Conservation (phyloP, 2,329 filamentous ascomycete species). For the Colletotrichum sp. region DNA sequence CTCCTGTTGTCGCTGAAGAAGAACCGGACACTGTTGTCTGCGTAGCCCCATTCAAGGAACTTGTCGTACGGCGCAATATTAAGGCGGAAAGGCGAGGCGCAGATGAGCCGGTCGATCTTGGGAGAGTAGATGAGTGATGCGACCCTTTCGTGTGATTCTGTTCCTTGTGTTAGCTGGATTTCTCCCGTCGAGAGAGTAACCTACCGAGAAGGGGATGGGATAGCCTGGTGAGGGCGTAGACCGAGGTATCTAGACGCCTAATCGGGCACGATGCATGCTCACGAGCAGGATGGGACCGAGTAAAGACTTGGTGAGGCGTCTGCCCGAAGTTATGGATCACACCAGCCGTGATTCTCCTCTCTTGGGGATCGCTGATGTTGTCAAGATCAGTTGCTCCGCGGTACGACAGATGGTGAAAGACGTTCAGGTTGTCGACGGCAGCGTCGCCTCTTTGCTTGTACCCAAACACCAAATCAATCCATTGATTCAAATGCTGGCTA, state of each 20-base stretch:
- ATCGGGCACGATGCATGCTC: conserved; percentile 70
- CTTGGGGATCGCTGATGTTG: conserved; percentile 84
- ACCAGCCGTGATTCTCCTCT: conserved; percentile 86
- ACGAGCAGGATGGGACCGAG: conserved; percentile 76
- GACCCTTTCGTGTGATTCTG: conserved; percentile 77
- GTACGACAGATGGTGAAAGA: conserved; percentile 96
- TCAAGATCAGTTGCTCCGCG: conserved; percentile 93
- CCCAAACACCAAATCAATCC: conserved; percentile 96
- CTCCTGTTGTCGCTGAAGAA: conserved; percentile 84
- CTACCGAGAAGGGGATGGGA: conserved; percentile 77
- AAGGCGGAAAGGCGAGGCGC: conserved; percentile 81
- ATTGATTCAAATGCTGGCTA: conserved; percentile 85
- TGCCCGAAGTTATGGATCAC: conserved; percentile 99
- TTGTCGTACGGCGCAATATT: conserved; percentile 93
- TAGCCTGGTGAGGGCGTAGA: conserved; percentile 76
- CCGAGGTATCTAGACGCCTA: conserved; percentile 76
- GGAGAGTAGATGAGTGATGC: conserved; percentile 77
- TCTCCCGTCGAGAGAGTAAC: conserved; percentile 2
- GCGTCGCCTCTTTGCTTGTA: conserved; percentile 93
- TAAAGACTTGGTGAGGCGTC: conserved; percentile 94
- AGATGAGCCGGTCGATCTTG: conserved; percentile 83
- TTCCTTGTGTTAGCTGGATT: conserved; percentile 1
- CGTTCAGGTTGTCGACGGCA: conserved; percentile 88
- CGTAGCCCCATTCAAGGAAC: conserved; percentile 95
- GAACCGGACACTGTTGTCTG: conserved; percentile 91